phyloP scores from a whole-genome alignment of 805 yeast species.

The Metschnikowia rubicola region DNA sequence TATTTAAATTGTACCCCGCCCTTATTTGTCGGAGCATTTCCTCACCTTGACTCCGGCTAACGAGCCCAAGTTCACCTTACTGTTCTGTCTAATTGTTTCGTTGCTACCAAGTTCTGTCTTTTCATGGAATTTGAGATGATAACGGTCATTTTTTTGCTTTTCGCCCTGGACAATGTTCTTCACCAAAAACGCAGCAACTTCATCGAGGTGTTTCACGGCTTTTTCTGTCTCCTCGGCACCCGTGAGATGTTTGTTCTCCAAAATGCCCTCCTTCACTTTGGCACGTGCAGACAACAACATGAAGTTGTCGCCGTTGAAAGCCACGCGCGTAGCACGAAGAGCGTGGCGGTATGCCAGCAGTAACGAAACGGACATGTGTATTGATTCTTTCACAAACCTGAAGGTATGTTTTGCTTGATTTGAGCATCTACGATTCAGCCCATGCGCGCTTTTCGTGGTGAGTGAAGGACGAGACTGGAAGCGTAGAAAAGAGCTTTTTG shows the following conservation, averaged over 20 bases:
- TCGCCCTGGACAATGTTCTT: conserved; percentile 86
- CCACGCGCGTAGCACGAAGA: conserved; percentile 60
- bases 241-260: conserved; percentile 25
- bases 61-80: conserved; percentile 41
- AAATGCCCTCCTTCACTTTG: conserved; percentile 55
- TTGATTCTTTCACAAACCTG: not conserved
- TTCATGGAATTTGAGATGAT: conserved; percentile 65
- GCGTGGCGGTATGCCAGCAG: conserved; percentile 62
- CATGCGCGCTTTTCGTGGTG: too few species aligned
- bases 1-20: not conserved
- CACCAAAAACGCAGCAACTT: conserved; percentile 65
- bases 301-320: conserved; percentile 49
- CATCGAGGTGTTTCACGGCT: conserved; percentile 42
- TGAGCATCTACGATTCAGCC: too few species aligned
- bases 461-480: too few species aligned
- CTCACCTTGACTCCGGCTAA: conserved; percentile 51
- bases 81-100: conserved; percentile 61
- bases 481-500: too few species aligned
- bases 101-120: conserved; percentile 91
- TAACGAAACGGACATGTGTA: conserved; percentile 10
- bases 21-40: conserved; percentile 19
- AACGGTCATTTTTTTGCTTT: conserved; percentile 39
- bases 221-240: conserved; percentile 45
- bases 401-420: too few species aligned
- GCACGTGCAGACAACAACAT: conserved; percentile 58